Conservation (phyloP, 192 early-diverging fungal species). For the Rhizoclosmatium sp. region DNA sequence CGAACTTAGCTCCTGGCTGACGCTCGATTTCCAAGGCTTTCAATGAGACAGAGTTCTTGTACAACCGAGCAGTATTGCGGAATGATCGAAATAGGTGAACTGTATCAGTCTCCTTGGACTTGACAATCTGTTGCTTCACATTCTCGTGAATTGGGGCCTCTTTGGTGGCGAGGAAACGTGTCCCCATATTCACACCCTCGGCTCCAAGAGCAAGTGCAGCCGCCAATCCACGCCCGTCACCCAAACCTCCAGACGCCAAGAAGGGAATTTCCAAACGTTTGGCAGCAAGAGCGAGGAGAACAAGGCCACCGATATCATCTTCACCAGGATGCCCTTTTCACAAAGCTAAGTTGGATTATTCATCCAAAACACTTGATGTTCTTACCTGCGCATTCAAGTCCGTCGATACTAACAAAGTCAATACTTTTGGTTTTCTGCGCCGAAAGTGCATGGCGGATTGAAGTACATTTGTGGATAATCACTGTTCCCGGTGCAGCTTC, state of each 20-base stretch:
- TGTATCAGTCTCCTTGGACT: conserved; percentile 63
- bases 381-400: conserved; percentile 69
- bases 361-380: not conserved
- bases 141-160: conserved; percentile 72
- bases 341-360: not conserved
- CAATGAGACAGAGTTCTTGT: conserved; percentile 68
- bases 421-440: conserved; percentile 55
- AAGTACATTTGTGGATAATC: conserved; percentile 77
- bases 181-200: conserved; percentile 76
- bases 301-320: conserved; percentile 70
- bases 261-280: conserved; percentile 68
- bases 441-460: conserved; percentile 69
- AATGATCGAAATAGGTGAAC: conserved; percentile 72
- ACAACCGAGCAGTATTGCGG: conserved; percentile 75
- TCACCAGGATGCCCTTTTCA: conserved; percentile 72
- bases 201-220: conserved; percentile 52
- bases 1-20: conserved; percentile 59
- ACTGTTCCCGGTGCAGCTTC: conserved; percentile 47
- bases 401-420: conserved; percentile 67
- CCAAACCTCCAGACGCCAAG: conserved; percentile 75
- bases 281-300: conserved; percentile 68
- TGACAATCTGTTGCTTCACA: conserved; percentile 65
- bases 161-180: conserved; percentile 74
- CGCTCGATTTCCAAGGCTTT: conserved; percentile 68
- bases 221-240: conserved; percentile 71